Conservation (phyloP, 331 rosid genomes). For the Saraca asoca region DNA sequence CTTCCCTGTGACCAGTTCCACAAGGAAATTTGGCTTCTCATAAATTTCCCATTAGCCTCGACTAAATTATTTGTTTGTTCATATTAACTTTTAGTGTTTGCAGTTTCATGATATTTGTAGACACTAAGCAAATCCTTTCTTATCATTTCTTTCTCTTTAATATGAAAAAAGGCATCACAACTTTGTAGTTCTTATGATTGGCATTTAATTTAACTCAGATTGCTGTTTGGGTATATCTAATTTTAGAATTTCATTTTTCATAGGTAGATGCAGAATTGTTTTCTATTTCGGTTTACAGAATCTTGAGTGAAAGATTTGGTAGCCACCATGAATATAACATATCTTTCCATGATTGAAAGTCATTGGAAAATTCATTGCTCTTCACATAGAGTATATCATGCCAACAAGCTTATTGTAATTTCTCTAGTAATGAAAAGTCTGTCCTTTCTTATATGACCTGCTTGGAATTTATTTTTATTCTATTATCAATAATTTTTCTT, state of each 20-base stretch:
- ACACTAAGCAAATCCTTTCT: no score
- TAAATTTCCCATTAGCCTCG: no score
- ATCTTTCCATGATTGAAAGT: conserved; percentile 64
- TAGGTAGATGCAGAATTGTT: conserved; percentile 74
- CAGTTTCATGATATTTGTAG: no score
- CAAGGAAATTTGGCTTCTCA: no score
- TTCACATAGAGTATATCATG: conserved; percentile 48
- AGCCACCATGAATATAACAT: conserved; percentile 42
- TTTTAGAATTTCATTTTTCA: conserved; percentile 36
- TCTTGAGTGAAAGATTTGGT: conserved; percentile 64
- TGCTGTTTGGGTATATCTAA: conserved; percentile 45
- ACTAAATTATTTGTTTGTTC: no score
- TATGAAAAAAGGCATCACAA: no score
- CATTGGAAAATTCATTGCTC: conserved; percentile 58
- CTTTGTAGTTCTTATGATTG: no score
- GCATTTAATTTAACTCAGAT: conserved; percentile 27
- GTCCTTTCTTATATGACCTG: conserved; percentile 30
- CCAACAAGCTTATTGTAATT: conserved; percentile 34
- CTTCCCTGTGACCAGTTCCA: no score
- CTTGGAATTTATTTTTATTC: no score
- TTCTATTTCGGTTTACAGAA: conserved; percentile 61
- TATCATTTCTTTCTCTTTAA: no score
- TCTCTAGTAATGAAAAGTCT: conserved; percentile 38
- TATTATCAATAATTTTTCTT: no score
- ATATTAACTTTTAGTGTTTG: no score